A percentile compares a stretch with the other conserved stretches of the same genome.
These are phyloP conservation scores for Curvularia spicifera DNA, from an alignment of 2,329 filamentous ascomycete genomes.

Conservation along the genomic window DNA sequence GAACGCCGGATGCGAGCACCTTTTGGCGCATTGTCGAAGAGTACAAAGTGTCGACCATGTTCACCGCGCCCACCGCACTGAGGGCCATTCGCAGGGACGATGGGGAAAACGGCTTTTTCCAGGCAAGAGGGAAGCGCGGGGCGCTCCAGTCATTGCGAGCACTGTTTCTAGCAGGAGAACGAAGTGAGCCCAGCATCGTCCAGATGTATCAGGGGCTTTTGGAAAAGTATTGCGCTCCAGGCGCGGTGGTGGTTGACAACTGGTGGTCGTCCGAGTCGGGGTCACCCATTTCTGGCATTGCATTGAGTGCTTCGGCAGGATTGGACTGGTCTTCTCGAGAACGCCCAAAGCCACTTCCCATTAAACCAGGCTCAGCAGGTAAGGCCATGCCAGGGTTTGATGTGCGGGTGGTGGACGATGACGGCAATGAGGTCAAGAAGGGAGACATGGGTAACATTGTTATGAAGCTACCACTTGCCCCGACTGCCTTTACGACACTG, in stretches of 20 bases:
- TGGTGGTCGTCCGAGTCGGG: slow-evolving; percentile 78
- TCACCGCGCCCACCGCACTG: slow-evolving; percentile 86
- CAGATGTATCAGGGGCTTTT: slow-evolving; percentile 80
- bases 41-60: slow-evolving; percentile 78
- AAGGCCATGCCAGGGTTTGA: slow-evolving; percentile 93
- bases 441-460: slow-evolving; percentile 93
- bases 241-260: slow-evolving; percentile 70
- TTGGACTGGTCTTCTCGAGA: slow-evolving; percentile 57
- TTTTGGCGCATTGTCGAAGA: slow-evolving; percentile 89
- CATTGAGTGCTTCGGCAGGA: slow-evolving; percentile 68
- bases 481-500: slow-evolving; percentile 82
- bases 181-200: slow-evolving; percentile 86
- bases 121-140: slow-evolving; percentile 67
- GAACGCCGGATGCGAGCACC: slow-evolving; percentile 83
- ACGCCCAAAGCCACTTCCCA: slow-evolving; percentile 58
- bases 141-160: slow-evolving; percentile 75
- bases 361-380: slow-evolving; percentile 86
- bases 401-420: slow-evolving; percentile 81
- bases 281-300: slow-evolving; percentile 70
- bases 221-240: slow-evolving; percentile 66
- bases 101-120: slow-evolving; percentile 71
- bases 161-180: slow-evolving; percentile 86
- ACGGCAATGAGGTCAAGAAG: slow-evolving; percentile 71
- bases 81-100: slow-evolving; percentile 88
- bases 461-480: slow-evolving; percentile 78